Conservation (phyloP, 768 basidiomycete genomes). For the Pulveroboletus sp. region DNA sequence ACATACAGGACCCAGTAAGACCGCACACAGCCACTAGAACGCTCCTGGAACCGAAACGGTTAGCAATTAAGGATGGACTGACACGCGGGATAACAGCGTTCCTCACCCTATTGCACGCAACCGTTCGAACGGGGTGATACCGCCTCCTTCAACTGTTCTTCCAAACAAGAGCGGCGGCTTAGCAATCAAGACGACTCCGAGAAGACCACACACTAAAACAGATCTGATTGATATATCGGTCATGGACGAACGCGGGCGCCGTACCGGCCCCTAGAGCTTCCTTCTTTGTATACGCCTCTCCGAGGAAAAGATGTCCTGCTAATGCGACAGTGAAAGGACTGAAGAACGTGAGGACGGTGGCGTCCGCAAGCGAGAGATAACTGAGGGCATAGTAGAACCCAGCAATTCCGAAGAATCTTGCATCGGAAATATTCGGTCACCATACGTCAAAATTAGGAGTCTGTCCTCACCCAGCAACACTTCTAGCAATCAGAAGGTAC, state of each 20-base stretch:
- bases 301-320: constrained; percentile 56
- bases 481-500: constrained; percentile 50
- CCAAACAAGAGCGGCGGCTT: constrained; percentile 75
- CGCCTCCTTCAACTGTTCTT: neutral
- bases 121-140: constrained; percentile 34
- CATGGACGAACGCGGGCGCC: neutral
- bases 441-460: neutral
- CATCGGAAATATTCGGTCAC: neutral
- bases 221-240: neutral
- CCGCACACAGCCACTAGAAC: constrained; percentile 65
- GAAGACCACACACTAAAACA: constrained; percentile 53
- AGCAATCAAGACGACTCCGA: constrained; percentile 79
- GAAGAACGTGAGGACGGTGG: constrained; percentile 73
- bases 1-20: constrained; percentile 65
- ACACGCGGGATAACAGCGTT: too few species aligned
- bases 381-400: constrained; percentile 68
- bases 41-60: constrained; percentile 36
- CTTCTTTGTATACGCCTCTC: constrained; percentile 52
- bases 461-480: constrained; percentile 53
- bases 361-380: constrained; percentile 75
- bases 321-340: constrained; percentile 62
- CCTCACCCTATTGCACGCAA: constrained; percentile 56
- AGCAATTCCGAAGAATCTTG: constrained; percentile 68
- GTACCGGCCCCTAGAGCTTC: constrained; percentile 55
- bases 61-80: neutral